Conservation (phyloP, 345 rosid species). For the Carallia brachiata region DNA sequence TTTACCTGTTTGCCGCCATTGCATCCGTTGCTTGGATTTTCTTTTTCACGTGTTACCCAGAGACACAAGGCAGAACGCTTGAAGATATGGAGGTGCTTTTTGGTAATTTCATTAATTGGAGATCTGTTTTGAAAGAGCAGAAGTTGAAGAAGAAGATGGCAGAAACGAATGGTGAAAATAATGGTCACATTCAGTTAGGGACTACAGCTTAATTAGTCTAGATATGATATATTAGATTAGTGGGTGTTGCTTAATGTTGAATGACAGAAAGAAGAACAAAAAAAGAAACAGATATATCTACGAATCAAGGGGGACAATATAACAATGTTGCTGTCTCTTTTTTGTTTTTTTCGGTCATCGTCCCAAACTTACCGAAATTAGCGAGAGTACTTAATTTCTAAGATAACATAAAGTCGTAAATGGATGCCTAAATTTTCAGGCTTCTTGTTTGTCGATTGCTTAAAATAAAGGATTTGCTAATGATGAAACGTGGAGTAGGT, state of each 20-base stretch:
- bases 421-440: too few species aligned
- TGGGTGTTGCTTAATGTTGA: not conserved
- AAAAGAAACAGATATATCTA: too few species aligned
- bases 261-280: too few species aligned
- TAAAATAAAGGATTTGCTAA: too few species aligned
- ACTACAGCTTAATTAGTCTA: not conserved
- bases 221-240: not conserved
- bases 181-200: not conserved
- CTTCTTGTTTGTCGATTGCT: too few species aligned
- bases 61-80: slow-evolving; percentile 12
- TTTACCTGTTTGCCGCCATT: slow-evolving; percentile 22
- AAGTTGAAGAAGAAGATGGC: not conserved
- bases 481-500: too few species aligned
- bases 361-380: too few species aligned
- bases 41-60: slow-evolving; percentile 6
- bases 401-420: too few species aligned
- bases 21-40: slow-evolving; percentile 13
- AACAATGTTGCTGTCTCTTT: too few species aligned
- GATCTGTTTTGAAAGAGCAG: not conserved
- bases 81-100: slow-evolving; percentile 9
- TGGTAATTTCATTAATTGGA: slow-evolving; percentile 3
- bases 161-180: not conserved
- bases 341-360: too few species aligned
- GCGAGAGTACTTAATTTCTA: too few species aligned
- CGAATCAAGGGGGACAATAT: too few species aligned